Percentiles rank a stretch among this genome's conserved stretches.
These are phyloP conservation scores for Fistulifera pelliculosa DNA, from an alignment of 108 stramenopile genomes.

Conservation along the genomic window DNA sequence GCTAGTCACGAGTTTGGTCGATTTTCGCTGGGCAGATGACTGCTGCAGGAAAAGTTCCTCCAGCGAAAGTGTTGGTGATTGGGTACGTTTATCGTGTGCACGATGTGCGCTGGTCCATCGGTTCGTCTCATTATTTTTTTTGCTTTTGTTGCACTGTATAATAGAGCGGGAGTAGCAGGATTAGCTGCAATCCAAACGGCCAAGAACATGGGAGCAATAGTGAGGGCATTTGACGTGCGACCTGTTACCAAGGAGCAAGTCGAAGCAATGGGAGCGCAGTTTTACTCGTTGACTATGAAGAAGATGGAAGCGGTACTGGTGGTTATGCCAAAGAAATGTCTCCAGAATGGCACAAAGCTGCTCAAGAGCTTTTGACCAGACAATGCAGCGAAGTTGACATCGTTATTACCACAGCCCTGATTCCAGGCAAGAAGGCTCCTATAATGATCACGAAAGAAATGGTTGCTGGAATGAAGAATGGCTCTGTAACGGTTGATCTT, in stretches of 20 bases:
- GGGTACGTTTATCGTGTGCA: conserved; percentile 29
- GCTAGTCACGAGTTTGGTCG: conserved; percentile 92
- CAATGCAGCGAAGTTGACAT: conserved; percentile 96
- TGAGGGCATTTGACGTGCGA: conserved; percentile 97
- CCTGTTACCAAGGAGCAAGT: conserved; percentile 99
- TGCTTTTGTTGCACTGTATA: too few relatives aligned
- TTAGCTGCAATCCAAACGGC: conserved; percentile 96
- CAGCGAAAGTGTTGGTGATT: conserved; percentile 98
- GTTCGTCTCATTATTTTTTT: too few relatives aligned
- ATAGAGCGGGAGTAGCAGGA: conserved; percentile 91
- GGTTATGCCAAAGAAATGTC: conserved; percentile 99
- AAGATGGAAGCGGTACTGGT: conserved; percentile 97
- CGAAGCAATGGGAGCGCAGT: conserved; percentile 97
- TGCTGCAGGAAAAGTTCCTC: conserved; percentile 93
- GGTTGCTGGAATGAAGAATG: conserved; percentile 93
- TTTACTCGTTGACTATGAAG: conserved; percentile 92
- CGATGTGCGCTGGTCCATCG: too few relatives aligned
- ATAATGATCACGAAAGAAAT: conserved; percentile 96
- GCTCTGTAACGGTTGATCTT: conserved; percentile 96
- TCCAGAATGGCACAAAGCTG: conserved; percentile 94
- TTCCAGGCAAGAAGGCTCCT: conserved; percentile 95
- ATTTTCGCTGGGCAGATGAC: conserved; percentile 93
- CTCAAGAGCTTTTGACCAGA: conserved; percentile 76
- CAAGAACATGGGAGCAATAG: conserved; percentile 98
- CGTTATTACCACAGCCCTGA: conserved; percentile 97